phyloP scores from a whole-genome alignment of 2,329 filamentous ascomycete species.

The Aspergillus melleus region DNA sequence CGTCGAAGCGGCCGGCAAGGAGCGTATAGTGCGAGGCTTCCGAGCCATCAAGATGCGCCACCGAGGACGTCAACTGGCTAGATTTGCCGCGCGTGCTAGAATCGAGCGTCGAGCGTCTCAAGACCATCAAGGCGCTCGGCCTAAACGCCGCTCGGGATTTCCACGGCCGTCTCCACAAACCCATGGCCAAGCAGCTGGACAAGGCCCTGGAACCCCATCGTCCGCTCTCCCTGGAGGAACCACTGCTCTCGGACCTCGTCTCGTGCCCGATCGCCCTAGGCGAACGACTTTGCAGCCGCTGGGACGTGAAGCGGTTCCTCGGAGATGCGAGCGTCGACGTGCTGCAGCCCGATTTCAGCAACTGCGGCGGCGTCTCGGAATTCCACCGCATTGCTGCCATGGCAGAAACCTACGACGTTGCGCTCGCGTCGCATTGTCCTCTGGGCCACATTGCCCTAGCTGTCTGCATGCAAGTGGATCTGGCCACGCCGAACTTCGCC shows the following conservation, averaged over 20 bases:
- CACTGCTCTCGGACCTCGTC: conserved; percentile 59
- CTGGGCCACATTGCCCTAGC: conserved; percentile 72
- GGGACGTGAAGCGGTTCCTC: conserved; percentile 72
- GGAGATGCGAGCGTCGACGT: conserved; percentile 69
- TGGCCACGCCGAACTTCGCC: conserved; percentile 62
- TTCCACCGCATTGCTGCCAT: conserved; percentile 67
- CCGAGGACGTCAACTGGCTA: conserved; percentile 73
- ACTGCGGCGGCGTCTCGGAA: conserved; percentile 73
- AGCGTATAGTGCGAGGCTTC: conserved; percentile 41
- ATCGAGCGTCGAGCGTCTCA: conserved; percentile 65
- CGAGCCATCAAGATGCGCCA: conserved; percentile 69
- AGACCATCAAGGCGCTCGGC: conserved; percentile 66
- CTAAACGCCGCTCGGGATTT: conserved; percentile 76
- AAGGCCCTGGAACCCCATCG: conserved; percentile 65
- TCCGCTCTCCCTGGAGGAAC: conserved; percentile 76
- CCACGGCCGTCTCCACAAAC: conserved; percentile 73
- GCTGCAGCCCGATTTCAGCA: conserved; percentile 70
- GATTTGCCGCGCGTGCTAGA: conserved; percentile 68
- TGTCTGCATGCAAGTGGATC: conserved; percentile 67
- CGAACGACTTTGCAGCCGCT: conserved; percentile 69
- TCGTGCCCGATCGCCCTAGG: conserved; percentile 69
- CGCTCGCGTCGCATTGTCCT: conserved; percentile 72
- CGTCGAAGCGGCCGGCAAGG: conserved; percentile 60
- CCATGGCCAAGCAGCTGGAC: conserved; percentile 78
- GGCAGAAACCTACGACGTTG: conserved; percentile 72